phyloP scores from a whole-genome alignment of 2,329 filamentous ascomycete genomes.

The Neofusicoccum laricinum region DNA sequence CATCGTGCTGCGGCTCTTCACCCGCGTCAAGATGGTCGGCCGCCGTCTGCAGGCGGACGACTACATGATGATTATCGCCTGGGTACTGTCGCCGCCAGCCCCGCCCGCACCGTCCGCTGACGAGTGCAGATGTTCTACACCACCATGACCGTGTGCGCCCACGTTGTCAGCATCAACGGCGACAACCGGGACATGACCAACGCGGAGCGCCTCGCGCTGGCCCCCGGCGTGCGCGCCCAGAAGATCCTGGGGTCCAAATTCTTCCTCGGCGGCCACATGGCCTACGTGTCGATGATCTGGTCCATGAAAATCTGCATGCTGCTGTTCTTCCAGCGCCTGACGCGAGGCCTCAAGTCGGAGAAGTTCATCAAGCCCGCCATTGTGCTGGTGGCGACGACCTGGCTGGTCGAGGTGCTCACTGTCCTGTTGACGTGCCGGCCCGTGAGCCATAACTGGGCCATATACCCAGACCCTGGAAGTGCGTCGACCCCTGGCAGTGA shows the following conservation, averaged over 20 bases:
- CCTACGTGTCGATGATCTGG: slow-evolving; percentile 40
- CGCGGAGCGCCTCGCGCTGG: slow-evolving; percentile 32
- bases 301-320: slow-evolving; percentile 43
- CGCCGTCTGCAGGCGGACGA: slow-evolving; percentile 35
- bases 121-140: slow-evolving; percentile 20
- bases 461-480: slow-evolving; percentile 40
- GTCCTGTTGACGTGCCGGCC: slow-evolving; percentile 30
- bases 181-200: slow-evolving; percentile 30
- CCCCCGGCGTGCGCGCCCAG: slow-evolving; percentile 23
- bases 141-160: slow-evolving; percentile 22
- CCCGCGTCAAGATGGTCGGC: slow-evolving; percentile 35
- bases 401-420: slow-evolving; percentile 24
- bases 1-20: slow-evolving; percentile 33
- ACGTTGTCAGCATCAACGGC: slow-evolving; percentile 29
- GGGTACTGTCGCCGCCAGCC: slow-evolving; percentile 20
- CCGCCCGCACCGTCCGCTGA: neutral
- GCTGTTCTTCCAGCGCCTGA: slow-evolving; percentile 39
- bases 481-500: slow-evolving; percentile 10
- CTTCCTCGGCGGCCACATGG: slow-evolving; percentile 35
- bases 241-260: slow-evolving; percentile 36
- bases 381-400: slow-evolving; percentile 27
- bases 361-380: slow-evolving; percentile 37
- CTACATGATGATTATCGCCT: slow-evolving; percentile 31
- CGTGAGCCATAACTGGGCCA: slow-evolving; percentile 34
- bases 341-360: slow-evolving; percentile 34